Evolutionary conservation across 257 asterid genomes (phyloP).

Genomic region (Striga asiatica): DNA sequence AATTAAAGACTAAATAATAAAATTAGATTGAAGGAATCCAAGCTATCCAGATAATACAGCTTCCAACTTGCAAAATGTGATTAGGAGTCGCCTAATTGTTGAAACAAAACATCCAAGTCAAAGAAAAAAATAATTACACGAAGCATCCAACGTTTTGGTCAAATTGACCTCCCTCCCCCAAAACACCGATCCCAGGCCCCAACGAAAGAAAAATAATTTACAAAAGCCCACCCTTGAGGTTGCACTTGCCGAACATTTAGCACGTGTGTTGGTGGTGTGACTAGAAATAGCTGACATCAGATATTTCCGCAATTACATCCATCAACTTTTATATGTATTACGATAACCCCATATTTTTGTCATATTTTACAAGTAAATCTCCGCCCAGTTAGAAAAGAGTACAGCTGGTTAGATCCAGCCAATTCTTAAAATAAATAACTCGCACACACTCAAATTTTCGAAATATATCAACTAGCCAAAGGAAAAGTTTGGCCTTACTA

Average conservation of each 20-base stretch:
- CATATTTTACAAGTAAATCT: too few species aligned
- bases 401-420: too few species aligned
- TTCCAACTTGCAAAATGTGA: constrained; percentile 10
- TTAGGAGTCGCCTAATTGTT: neutral
- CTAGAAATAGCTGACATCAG: too few species aligned
- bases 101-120: neutral
- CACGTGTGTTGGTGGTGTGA: too few species aligned
- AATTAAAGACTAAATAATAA: constrained; percentile 6
- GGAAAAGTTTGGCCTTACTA: too few species aligned
- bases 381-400: neutral
- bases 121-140: neutral
- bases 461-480: too few species aligned
- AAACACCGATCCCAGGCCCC: too few species aligned
- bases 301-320: neutral
- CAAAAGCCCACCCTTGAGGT: neutral
- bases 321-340: neutral
- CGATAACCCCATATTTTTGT: neutral
- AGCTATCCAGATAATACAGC: neutral
- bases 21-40: constrained; percentile 8
- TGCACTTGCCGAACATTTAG: neutral
- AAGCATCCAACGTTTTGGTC: neutral
- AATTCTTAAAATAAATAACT: too few species aligned
- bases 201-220: too few species aligned
- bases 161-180: too few species aligned
- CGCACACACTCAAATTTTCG: too few species aligned